Conservation (phyloP, 805 yeast genomes). For the Jamesozyma hellenica region DNA sequence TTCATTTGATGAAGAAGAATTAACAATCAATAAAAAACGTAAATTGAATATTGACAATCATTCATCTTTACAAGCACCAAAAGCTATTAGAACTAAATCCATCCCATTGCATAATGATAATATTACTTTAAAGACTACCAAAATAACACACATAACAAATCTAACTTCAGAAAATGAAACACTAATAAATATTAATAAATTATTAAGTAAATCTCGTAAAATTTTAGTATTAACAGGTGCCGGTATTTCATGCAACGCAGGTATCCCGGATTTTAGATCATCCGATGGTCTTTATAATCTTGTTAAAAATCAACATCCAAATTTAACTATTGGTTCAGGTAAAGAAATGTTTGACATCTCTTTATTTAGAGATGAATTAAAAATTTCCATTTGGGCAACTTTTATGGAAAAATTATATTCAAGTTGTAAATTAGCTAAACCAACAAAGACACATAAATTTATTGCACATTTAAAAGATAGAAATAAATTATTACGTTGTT, state of each 20-base stretch:
- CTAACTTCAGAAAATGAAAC: constrained; percentile 10
- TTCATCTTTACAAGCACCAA: background rate
- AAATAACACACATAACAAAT: constrained; percentile 9
- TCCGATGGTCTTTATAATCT: constrained; percentile 70
- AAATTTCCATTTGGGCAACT: constrained; percentile 67
- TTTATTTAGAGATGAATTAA: constrained; percentile 56
- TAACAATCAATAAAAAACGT: constrained; percentile 6
- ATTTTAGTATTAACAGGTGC: constrained; percentile 83
- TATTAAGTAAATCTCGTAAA: constrained; percentile 31
- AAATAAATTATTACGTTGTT: constrained; percentile 68
- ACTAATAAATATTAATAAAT: constrained; percentile 20
- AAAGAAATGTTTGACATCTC: constrained; percentile 87
- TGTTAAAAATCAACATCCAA: constrained; percentile 55
- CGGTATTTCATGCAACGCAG: constrained; percentile 93
- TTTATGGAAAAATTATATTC: constrained; percentile 77
- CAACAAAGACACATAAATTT: constrained; percentile 79
- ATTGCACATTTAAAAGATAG: constrained; percentile 48
- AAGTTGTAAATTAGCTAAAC: constrained; percentile 54
- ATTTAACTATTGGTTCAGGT: constrained; percentile 55
- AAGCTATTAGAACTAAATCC: constrained; percentile 2
- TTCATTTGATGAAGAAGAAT: constrained; percentile 9
- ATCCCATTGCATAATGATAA: background rate
- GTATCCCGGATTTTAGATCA: constrained; percentile 91
- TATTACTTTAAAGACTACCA: constrained; percentile 9
- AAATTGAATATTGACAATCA: background rate